A percentile compares a stretch with the other conserved stretches of the same genome.
phyloP scores from a whole-genome alignment of 2,329 filamentous ascomycete genomes.

The Ophiostoma ulmi region DNA sequence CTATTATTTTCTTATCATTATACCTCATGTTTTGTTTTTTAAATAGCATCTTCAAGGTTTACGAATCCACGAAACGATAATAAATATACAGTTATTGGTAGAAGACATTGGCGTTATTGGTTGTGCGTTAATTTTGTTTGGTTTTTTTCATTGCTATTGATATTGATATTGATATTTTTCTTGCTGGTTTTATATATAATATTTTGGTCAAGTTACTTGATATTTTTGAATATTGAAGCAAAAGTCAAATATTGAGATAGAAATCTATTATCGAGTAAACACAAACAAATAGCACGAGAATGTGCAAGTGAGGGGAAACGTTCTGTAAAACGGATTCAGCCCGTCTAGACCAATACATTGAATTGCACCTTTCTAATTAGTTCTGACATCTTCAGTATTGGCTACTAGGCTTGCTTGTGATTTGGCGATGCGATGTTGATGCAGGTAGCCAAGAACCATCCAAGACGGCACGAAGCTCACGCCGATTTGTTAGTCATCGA shows the following conservation, averaged over 20 bases:
- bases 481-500: not conserved
- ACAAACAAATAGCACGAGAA: not conserved
- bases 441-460: not conserved
- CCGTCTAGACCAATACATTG: not conserved
- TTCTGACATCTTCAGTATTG: constrained; percentile 4
- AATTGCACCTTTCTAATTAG: not conserved
- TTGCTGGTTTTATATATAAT: not conserved
- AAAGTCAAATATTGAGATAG: not conserved
- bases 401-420: not conserved
- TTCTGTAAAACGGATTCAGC: not conserved
- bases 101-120: not conserved
- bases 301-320: not conserved
- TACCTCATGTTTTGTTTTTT: constrained; percentile 12
- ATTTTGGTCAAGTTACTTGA: too few species aligned
- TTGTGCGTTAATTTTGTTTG: not conserved
- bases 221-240: not conserved
- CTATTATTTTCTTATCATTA: not conserved
- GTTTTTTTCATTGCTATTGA: not conserved
- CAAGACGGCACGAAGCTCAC: not conserved
- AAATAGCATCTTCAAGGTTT: constrained; percentile 13
- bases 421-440: not conserved
- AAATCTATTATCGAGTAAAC: too few species aligned
- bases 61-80: constrained; percentile 11
- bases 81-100: not conserved
- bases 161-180: not conserved